A percentile compares a stretch with the other conserved stretches of the same genome.
These are phyloP conservation scores for Blumeria hordei DNA, from an alignment of 2,329 filamentous ascomycete species.

Conservation along the genomic window DNA sequence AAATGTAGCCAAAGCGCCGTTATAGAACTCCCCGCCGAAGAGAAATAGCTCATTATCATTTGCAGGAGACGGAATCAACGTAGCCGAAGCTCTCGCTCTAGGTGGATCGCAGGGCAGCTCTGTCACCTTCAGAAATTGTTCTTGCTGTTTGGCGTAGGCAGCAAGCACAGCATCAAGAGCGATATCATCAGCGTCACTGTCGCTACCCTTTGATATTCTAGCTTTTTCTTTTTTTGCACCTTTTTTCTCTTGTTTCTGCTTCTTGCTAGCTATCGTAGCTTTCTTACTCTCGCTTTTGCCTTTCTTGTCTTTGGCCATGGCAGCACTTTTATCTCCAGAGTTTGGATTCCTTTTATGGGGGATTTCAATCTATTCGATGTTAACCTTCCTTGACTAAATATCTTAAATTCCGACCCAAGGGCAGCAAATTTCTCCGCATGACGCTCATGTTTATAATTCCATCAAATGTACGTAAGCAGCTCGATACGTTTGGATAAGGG, in stretches of 20 bases:
- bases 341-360: too few species aligned
- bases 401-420: too few species aligned
- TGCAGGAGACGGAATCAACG: conserved; percentile 61
- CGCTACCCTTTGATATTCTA: conserved; percentile 56
- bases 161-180: conserved; percentile 85
- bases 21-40: conserved; percentile 90
- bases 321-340: too few species aligned
- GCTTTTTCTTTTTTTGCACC: conserved; percentile 62
- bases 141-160: conserved; percentile 79
- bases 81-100: conserved; percentile 53
- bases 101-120: conserved; percentile 51
- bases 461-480: too few species aligned
- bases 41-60: conserved; percentile 74
- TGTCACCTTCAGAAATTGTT: conserved; percentile 81
- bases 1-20: conserved; percentile 60
- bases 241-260: conserved; percentile 67
- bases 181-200: conserved; percentile 59
- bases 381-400: too few species aligned
- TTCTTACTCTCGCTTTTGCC: conserved; percentile 22
- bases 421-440: too few species aligned
- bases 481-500: too few species aligned
- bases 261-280: conserved; percentile 34
- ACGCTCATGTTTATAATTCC: too few species aligned
- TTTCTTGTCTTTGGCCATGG: conserved; percentile 29
- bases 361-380: too few species aligned